These are phyloP conservation scores for Samsoniella hepiali DNA, from an alignment of 2,329 filamentous ascomycete species.

Conservation along the genomic window DNA sequence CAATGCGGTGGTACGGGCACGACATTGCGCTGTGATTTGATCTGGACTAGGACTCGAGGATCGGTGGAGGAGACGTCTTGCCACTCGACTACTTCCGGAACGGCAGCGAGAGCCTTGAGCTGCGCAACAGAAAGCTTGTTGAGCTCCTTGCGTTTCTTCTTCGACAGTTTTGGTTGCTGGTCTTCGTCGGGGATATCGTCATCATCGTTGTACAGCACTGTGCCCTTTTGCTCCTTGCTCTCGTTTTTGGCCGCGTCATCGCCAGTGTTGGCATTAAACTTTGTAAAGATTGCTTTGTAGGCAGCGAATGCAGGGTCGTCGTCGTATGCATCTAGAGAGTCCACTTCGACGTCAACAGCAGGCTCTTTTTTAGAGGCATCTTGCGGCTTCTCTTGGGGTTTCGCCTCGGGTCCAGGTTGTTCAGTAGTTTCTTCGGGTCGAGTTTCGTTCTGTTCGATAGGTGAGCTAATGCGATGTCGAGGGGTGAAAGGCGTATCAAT, in stretches of 20 bases:
- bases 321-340: constrained; percentile 30
- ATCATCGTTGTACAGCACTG: constrained; percentile 67
- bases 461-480: neutral
- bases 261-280: constrained; percentile 59
- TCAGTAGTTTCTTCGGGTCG: neutral
- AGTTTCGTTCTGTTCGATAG: neutral
- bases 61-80: constrained; percentile 91
- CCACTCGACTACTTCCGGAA: constrained; percentile 96
- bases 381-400: constrained; percentile 34
- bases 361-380: constrained; percentile 43
- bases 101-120: constrained; percentile 84
- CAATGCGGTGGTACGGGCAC: constrained; percentile 93
- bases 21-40: constrained; percentile 93
- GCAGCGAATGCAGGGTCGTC: constrained; percentile 78
- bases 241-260: constrained; percentile 47
- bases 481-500: neutral
- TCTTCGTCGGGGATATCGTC: constrained; percentile 79
- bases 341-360: constrained; percentile 28
- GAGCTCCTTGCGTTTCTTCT: constrained; percentile 89
- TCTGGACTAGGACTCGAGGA: constrained; percentile 82
- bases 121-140: constrained; percentile 94
- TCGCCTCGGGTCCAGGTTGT: constrained; percentile 26
- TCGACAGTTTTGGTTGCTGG: constrained; percentile 71
- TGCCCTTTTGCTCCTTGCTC: constrained; percentile 61
- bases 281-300: constrained; percentile 78